Evolutionary conservation across 2,329 filamentous ascomycete species (phyloP), one percentile per base, ranked within the genome.

Genomic region (Neofusicoccum ribis): DNA sequence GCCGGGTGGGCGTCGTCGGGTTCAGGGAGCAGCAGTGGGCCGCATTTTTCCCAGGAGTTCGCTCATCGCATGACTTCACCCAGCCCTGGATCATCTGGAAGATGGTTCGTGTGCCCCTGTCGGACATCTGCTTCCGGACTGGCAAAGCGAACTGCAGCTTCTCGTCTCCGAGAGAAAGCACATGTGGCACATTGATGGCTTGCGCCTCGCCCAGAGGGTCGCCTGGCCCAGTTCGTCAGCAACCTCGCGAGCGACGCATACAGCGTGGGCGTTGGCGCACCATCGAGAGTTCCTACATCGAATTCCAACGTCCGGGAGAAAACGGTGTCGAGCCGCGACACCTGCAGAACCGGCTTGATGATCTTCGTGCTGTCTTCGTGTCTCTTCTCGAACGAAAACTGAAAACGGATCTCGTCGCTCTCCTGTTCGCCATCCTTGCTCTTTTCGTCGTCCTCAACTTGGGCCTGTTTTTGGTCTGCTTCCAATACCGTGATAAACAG

Each of bases 281-380:
- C 63, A 15, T 61, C 41, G 15, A 52, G 12, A 12, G 46, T 58
- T 6, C 54, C 46, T 15, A 65, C 49, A 11, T 54, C 27, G 23
- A 65, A 62, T 23, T 62, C 56, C 39, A 65, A 43, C 23, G 54
- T 54, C n/a, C 58, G n/a, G 1, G 46, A 39, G 39, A 65, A 65
- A 8, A 65, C 23, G 9, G 59, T 63, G 12, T 52, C 54, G 14
- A 41, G 54, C 9, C 23, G 23, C 8, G 51, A 39, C 4, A 65
- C 54, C 3, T 36, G 39, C n/a, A 65, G 37, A 17, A 39, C 36
- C 12, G 54, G 54, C 23, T 36, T 9, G 54, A 58, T 34, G 31
- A 17, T 23, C 17, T 49, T 62, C 14, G 59, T 17, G 43, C n/a
- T 31, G 59, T 51, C 27, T 11, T 17, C 31, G 8, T 15, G 20